Evolutionary conservation across 2,329 filamentous ascomycete genomes (phyloP), one percentile per base, ranked within the genome.

Genomic region (Fusarium keratoplasticum): DNA sequence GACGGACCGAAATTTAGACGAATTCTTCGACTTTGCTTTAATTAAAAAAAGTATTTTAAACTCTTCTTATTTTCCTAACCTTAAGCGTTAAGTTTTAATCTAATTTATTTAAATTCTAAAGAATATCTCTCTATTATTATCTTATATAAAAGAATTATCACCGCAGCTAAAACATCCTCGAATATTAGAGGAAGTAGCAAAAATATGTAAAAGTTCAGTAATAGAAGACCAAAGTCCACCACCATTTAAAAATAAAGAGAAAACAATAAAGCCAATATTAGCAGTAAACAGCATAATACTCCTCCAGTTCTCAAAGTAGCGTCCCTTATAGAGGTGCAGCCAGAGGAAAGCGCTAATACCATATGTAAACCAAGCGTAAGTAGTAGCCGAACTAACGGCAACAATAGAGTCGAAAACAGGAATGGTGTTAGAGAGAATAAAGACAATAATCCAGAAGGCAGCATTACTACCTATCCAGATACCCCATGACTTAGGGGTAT

Each of bases 331-430:
- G 61, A 71, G 59, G 54, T 63, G 63, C 33, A 76, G 55, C 70
- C 65, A 75, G 33, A 76, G 63, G 36, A 75, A 54, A 55, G 61
- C 66, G 38, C 69, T 68, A 18, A 76, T 70, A 31, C 75, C 72
- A 29, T 71, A 76, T 9, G 73, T 74, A 58, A 74, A 77, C 75
- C 75, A 77, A n/a, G 73, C 67, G 38, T 71, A 71, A 40, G 71
- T 71, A 3, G 70, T 72, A 8, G 74, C 73, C 13, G 69, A 75
- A 36, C 66, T 74, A 52, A 77, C 71, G 29, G 70, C 61, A 6
- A 77, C 67, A 47, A 77, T 77, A 9, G 72, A 76, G 59, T 76
- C 70, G 63, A 78, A 76, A 20, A 75, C 64, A 27, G 75, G 75
- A 42, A 77, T 76, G 16, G 68, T 64, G 14, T 73, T 77, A n/a